Evolutionary conservation across 2,329 filamentous ascomycete genomes (phyloP), one percentile per base, ranked within the genome.

Genomic region (Verticillium nubilum): DNA sequence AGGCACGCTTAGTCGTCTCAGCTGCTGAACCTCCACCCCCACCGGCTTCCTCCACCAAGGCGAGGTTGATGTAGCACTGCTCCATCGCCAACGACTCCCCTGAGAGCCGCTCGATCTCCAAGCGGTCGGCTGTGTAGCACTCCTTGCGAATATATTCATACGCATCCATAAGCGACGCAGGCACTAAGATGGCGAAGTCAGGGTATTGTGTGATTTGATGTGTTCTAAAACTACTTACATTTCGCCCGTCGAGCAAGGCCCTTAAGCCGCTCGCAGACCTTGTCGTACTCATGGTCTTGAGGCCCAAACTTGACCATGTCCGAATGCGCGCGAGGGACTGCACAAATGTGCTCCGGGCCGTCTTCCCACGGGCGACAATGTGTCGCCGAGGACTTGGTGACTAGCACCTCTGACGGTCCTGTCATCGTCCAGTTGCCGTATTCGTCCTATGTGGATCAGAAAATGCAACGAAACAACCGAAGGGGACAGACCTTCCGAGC

Each of bases 271-370:
- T 50, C 58, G 23, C 28, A 5, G n/a, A 2, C 2, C 31, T 2
- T 25, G 29, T 63, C 53, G 57, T 61, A 62, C 15, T 67, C 56
- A 47, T 59, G n/a, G 54, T 69, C 68, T 1, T 65, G 28, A 4
- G 27, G 53, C 12, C 54, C 57, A 59, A 68, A 70, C 54, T 69
- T 69, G 50, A 70, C 67, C 57, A 70, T 63, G 2, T 66, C 60
- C n/a, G 62, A 67, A 52, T 66, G 62, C 23, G 52, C 56, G 0
- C 62, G 59, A 10, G 56, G 26, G 26, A 69, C 56, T 1, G 66
- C 56, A 52, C 63, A 65, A 4, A 67, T 65, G 52, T 68, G 63
- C 29, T 67, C 62, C 23, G 62, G 12, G 13, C 59, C 60, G 47
- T 61, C 23, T 57, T 68, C 67, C 65, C 62, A 67, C 3, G 61